These are phyloP conservation scores for Xylariaceae sp. DNA, from an alignment of 2,329 filamentous ascomycete species.

Conservation along the genomic window DNA sequence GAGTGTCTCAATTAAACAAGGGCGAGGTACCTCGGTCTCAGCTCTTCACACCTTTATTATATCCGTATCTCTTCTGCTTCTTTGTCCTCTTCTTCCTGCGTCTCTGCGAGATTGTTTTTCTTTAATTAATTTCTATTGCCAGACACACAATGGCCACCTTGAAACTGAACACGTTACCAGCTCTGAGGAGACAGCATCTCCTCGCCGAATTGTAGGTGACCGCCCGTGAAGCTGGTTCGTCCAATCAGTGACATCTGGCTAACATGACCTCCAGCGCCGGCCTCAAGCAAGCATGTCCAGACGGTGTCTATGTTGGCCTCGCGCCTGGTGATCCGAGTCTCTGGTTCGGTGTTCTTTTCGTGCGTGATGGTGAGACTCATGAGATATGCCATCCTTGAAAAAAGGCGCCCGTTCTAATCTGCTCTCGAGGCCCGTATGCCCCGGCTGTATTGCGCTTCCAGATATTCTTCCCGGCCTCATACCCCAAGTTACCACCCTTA, in stretches of 20 bases:
- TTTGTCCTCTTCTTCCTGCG: background rate
- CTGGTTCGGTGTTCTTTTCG: constrained; percentile 90
- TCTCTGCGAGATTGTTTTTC: background rate
- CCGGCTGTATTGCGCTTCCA: constrained; percentile 85
- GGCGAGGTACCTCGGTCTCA: background rate
- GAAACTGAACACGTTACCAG: constrained; percentile 44
- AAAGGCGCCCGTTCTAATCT: constrained; percentile 15
- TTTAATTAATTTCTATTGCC: constrained; percentile 2
- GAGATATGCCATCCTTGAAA: constrained; percentile 5
- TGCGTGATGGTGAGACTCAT: constrained; percentile 65
- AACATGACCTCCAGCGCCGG: constrained; percentile 55
- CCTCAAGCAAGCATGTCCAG: constrained; percentile 74
- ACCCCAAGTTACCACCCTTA: constrained; percentile 73
- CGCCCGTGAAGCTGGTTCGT: constrained; percentile 2
- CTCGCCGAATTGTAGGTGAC: constrained; percentile 71
- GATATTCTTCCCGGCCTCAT: constrained; percentile 76
- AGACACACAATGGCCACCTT: constrained; percentile 38
- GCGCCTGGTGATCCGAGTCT: constrained; percentile 73
- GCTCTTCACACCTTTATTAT: background rate
- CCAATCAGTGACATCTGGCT: constrained; percentile 17
- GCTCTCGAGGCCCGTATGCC: constrained; percentile 70
- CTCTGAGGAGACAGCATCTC: constrained; percentile 68
- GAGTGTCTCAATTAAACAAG: background rate
- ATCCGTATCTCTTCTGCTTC: constrained; percentile 1
- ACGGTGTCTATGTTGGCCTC: constrained; percentile 81